Evolutionary conservation across 2,329 filamentous ascomycete genomes (phyloP), one percentile per base, ranked within the genome.

Genomic region (Penicillium sp.): DNA sequence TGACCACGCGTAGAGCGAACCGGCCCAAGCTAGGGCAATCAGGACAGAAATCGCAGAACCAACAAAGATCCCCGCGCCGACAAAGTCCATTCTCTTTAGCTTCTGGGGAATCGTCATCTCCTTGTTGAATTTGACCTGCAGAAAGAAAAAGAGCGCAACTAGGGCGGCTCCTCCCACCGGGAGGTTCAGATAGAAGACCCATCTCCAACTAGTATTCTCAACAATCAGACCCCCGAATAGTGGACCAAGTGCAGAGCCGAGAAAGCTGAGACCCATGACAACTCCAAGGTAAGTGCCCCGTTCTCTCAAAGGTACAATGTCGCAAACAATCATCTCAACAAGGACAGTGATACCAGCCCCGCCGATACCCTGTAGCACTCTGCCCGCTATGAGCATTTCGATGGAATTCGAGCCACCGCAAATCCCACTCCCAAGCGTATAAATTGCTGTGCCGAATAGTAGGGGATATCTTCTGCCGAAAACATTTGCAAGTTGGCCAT

Each of bases 311-410:
- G 77, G 74, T 3, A 79, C 73, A 38, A 79, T 66, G 58, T 80
- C 77, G 12, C 74, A 74, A 2, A 79, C 68, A 1, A 79, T 68
- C 18, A 80, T 71, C 30, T 78, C 74, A 0, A 70, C 71, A 48
- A 81, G 61, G 4, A 67, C 56, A 23, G 60, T 63, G 60, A 78
- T 72, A 0, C 79, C 79, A 1, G 76, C 78, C 1, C 68, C 74
- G 0, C 79, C 80, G 1, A 79, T 63, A 0, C 84, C 83, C 55
- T 86, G 81, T 1, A 86, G 65, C 0, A 74, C 74, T 0, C 83
- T 74, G 18, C 80, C 81, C 59, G 72, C 75, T 14, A 87, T 82
- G 1, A 87, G 69, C 64, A 78, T 77, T 0, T 60, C 63, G 0
- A 68, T 70, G 8, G 60, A 76, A 0, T 63, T 71, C 0, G 83